Base-by-base conservation (phyloP, 176 grass and related monocot species). In the Pontederia crassipes region DNA sequence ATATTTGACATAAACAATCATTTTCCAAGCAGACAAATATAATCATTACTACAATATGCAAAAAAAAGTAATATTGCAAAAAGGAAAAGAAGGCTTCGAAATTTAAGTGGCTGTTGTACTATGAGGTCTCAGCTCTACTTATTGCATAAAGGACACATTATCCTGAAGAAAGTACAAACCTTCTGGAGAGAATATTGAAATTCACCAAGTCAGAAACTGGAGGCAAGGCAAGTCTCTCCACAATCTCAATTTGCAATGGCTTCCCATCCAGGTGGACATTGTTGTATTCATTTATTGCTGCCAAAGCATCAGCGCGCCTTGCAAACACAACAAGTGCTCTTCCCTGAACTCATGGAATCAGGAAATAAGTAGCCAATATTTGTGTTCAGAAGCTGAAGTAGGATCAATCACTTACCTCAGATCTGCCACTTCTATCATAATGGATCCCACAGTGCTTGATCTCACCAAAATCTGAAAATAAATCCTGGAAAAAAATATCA, bases 251-350 rank as follows among this genome's bases (percentile, higher is more conserved):
- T 72, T 98, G 88, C 94, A 98, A 92, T 11, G 84, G 88, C 69
- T 98, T 98, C 24, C 94, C 88, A 89, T 98, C 94, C 64, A 98
- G 94, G 68, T 88, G 88, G 51, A 98, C 93, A 62, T 92, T 89
- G 70, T 93, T 88, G 86, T 98, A 98, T 68, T 86, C 88, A 62
- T 79, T 98, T 28, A 81, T 68, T 2, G 94, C 94, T 9, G 87
- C 84, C 14, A 86, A 26, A 52, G 84, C 94, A 74, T 98, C 94
- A 55, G 62, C 12, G 20, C 85, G 70, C 76, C 84, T 98, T 69
- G 94, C 74, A 85, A 79, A 98, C 65, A 98, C 72, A 64, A 98
- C 85, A 78, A 89, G 88, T 70, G 94, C 94, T 8, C 82, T 93
- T 74, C 94, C 94, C 88, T 98, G 27, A 10, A 17, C 74, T n/a